Percentiles rank a stretch among this genome's conserved stretches.
Conservation (phyloP, 1,284 basidiomycete species). For the Leccinum pachyderme region DNA sequence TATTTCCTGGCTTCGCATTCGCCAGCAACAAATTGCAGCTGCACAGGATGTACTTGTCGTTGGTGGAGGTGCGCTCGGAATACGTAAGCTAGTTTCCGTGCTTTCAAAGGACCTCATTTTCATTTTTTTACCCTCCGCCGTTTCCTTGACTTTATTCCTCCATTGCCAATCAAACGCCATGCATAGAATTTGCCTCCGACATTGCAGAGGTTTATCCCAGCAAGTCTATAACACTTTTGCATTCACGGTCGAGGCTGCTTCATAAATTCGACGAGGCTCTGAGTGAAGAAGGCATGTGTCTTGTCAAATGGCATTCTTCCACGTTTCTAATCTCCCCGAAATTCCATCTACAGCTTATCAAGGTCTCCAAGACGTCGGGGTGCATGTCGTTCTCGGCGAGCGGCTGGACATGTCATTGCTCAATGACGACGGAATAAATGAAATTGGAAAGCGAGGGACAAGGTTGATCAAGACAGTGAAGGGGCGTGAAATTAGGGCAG, state of each 20-base stretch:
- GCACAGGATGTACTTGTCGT: slow-evolving; percentile 52
- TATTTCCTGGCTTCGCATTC: slow-evolving; percentile 46
- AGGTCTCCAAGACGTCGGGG: slow-evolving; percentile 41
- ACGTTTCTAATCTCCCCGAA: background rate
- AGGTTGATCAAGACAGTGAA: slow-evolving; percentile 49
- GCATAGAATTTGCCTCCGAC: slow-evolving; percentile 62
- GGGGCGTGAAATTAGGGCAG: slow-evolving; percentile 59
- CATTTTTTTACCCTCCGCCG: background rate
- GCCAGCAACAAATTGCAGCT: slow-evolving; percentile 43
- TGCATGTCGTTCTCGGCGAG: slow-evolving; percentile 56
- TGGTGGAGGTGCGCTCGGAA: slow-evolving; percentile 61
- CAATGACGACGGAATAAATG: slow-evolving; percentile 3
- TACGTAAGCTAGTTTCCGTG: slow-evolving; percentile 43
- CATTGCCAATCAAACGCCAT: background rate
- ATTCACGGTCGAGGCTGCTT: slow-evolving; percentile 59
- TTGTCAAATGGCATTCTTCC: background rate
- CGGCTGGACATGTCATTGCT: slow-evolving; percentile 48
- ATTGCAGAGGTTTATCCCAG: slow-evolving; percentile 59
- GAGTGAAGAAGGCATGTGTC: slow-evolving; percentile 49
- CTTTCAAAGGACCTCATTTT: background rate
- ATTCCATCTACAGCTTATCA: slow-evolving; percentile 39
- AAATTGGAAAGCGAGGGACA: slow-evolving; percentile 13
- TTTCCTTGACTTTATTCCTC: background rate
- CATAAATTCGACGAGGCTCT: slow-evolving; percentile 57
- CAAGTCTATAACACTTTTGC: slow-evolving; percentile 65